Conservation (phyloP, 2,329 filamentous ascomycete species). For the Diaporthe batatas region DNA sequence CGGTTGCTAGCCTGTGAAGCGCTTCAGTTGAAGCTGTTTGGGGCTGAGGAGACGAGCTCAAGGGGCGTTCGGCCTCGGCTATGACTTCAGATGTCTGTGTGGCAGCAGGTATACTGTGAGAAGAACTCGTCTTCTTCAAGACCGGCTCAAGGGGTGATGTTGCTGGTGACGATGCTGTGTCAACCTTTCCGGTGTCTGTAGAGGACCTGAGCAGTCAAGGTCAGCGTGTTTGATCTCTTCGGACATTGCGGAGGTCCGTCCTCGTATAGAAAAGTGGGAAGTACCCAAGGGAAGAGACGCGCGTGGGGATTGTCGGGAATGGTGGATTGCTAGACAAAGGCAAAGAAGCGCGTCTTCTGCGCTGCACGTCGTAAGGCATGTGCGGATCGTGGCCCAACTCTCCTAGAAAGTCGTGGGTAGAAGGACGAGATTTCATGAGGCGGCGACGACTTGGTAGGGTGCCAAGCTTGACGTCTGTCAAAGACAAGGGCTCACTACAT, state of each 20-base stretch:
- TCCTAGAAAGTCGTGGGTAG: slow-evolving; percentile 12
- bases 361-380: neutral
- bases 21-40: slow-evolving; percentile 21
- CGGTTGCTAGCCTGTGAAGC: slow-evolving; percentile 24
- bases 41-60: slow-evolving; percentile 32
- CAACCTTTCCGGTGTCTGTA: slow-evolving; percentile 30
- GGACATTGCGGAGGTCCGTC: too few relatives aligned
- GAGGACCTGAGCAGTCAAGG: slow-evolving; percentile 3
- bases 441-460: slow-evolving; percentile 32
- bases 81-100: slow-evolving; percentile 37
- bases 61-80: slow-evolving; percentile 34
- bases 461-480: slow-evolving; percentile 20
- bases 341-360: slow-evolving; percentile 37
- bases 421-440: slow-evolving; percentile 30
- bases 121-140: slow-evolving; percentile 35
- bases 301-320: slow-evolving; percentile 23
- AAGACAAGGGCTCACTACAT: slow-evolving; percentile 37
- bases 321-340: slow-evolving; percentile 42
- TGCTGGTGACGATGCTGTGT: slow-evolving; percentile 21
- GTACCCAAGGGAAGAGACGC: slow-evolving; percentile 38
- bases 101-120: slow-evolving; percentile 33
- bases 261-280: neutral
- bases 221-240: neutral
- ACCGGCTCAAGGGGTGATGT: slow-evolving; percentile 30
- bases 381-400: neutral